Evolutionary conservation across 441 rosid genomes (phyloP), one percentile per base, ranked within the genome.

Genomic region (Jatropha multifida): DNA sequence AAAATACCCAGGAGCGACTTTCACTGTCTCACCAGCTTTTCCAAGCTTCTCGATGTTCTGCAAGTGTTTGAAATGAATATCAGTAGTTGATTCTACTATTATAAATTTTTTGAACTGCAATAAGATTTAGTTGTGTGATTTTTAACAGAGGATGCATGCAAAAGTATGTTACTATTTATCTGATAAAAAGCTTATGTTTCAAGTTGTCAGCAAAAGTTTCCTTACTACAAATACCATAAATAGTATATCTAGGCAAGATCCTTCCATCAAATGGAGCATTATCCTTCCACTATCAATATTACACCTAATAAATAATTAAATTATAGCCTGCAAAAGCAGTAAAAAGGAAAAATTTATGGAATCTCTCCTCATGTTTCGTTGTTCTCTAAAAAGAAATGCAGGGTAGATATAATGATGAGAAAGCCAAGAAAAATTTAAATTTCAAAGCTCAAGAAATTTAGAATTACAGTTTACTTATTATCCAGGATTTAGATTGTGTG

Each of bases 31-130:
- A 67, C 97, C 99, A 0, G 93, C 92, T 81, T 88, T 91, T 13
- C 98, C 99, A 76, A 96, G 99, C 92, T 93, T 96, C 68, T 96
- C 97, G 68, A 96, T 84, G 60, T 82, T 90, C 98, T 96, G 69
- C 70, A 79, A 48, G 77, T n/a, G 15, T 44, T 32, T 17, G 38
- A 14, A 65, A 73, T 11, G 68, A 76, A 76, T 67, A 73, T 59
- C 40, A 66, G 77, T 58, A 37, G 18, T 40, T 42, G n/a, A 65
- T 69, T 60, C 52, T 6, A 74, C 51, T 14, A 63, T 68, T 54
- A 44, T 65, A 32, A 41, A 42, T 8, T 8, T 41, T 52, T 9
- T n/a, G 3, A 37, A 26, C 17, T 8, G 14, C 17, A 15, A 26
- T 2, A 37, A 49, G 69, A 64, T 18, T 32, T 26, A 46, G 27